Evolutionary conservation across 179 eudicot species (phyloP).

Genomic region (Silene vulgaris): DNA sequence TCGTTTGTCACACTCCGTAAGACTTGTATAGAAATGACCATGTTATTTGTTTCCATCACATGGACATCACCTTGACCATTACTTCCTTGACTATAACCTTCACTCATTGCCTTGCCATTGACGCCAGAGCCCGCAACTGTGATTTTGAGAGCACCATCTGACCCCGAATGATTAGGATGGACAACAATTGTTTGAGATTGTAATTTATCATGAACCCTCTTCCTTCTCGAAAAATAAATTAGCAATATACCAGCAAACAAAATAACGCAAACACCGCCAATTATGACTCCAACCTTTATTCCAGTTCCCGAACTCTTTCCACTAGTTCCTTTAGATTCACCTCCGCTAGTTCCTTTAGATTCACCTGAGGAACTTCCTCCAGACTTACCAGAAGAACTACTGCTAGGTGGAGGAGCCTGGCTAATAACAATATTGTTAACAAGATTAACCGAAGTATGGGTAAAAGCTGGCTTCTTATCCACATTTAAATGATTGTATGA

Average conservation of each 20-base stretch:
- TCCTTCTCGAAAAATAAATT: constrained; percentile 30
- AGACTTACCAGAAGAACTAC: constrained; percentile 22
- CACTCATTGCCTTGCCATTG: constrained; percentile 22
- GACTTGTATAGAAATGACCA: constrained; percentile 44
- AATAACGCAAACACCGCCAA: constrained; percentile 24
- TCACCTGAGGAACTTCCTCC: constrained; percentile 8
- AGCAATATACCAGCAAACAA: constrained; percentile 20
- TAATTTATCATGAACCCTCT: constrained; percentile 22
- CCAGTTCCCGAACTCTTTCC: constrained; percentile 28
- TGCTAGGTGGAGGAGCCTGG: constrained; percentile 26
- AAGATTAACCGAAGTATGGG: constrained; percentile 26
- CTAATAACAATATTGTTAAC: constrained; percentile 13
- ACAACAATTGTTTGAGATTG: constrained; percentile 33
- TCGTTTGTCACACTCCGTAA: constrained; percentile 41
- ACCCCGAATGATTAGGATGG: constrained; percentile 37
- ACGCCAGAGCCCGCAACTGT: constrained; percentile 28
- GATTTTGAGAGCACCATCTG: constrained; percentile 35
- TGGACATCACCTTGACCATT: constrained; percentile 34
- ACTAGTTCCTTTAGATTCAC: constrained; percentile 12
- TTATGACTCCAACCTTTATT: constrained; percentile 25
- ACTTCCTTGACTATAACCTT: constrained; percentile 27
- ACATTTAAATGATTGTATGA: constrained; percentile 33
- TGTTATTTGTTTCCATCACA: constrained; percentile 37
- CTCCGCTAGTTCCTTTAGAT: constrained; percentile 13
- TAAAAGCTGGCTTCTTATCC: constrained; percentile 27